Base-by-base conservation (phyloP, 2,329 filamentous ascomycete genomes). In the Aspergillus ruber region DNA sequence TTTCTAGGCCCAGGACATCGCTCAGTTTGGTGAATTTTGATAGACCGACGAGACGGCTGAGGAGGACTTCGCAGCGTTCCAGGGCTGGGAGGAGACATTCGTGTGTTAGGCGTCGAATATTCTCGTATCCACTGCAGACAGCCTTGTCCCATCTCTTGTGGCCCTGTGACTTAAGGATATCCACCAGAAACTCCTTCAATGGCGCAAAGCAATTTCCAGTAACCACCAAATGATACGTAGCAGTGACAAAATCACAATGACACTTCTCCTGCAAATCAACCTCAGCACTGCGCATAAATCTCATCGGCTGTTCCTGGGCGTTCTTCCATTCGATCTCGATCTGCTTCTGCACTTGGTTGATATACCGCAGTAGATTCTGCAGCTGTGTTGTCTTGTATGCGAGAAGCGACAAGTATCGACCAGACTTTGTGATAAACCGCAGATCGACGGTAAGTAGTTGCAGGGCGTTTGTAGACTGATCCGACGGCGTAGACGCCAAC, bases 131-230 rank as follows among this genome's bases (percentile, higher is more conserved):
- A 3, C 82, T 81, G 1, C 81, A 78, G 2, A 94, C 86, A 5
- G 87, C 85, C 61, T 91, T 94, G 53, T 97, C 90, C 93, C 93
- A 98, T 43, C 93, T 79, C 68, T 95, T 96, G 59, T 95, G 88
- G 0, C 90, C 90, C 85, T 93, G 44, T 17, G 3, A 17, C 20
- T 35, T 32, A 25, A 96, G 72, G 54, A 86, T 86, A 60, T 95
- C 89, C 4, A 90, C 81, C 1, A 98, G 76, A 85, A 94, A 98
- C 63, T 96, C 90, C 50, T 83, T 84, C 46, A 97, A 75, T 17
- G 82, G 79, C 8, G 81, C 79, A 45, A 85, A 82, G 21, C 86
- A 89, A 60, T 93, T 82, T 0, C 90, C 90, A 0, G 90, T 95
- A 25, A 89, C 82, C 4, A 89, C 86, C 0, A 91, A 79, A 60